A percentile compares a stretch with the other conserved stretches of the same genome.
These are phyloP conservation scores for Phytophthora melonis DNA, from an alignment of 352 stramenopile genomes.

Conservation along the genomic window DNA sequence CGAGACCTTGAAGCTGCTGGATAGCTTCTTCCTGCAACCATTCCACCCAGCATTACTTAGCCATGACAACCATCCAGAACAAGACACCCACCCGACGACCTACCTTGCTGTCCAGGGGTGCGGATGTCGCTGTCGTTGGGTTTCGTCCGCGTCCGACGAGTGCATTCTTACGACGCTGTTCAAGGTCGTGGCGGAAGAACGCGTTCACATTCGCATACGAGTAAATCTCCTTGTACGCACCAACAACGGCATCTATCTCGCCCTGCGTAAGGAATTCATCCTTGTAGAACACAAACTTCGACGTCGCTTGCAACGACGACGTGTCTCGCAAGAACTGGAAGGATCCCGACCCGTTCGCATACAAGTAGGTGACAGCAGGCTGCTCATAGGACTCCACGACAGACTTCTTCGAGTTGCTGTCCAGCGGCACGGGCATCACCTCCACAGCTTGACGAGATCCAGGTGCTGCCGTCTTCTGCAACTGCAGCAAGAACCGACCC, in stretches of 20 bases:
- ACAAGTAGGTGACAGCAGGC: slow-evolving; percentile 78
- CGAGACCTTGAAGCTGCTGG: slow-evolving; percentile 79
- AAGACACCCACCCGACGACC: background rate
- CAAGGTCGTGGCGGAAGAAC: slow-evolving; percentile 76
- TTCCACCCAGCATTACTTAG: background rate
- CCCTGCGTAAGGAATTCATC: slow-evolving; percentile 76
- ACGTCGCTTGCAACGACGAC: slow-evolving; percentile 44
- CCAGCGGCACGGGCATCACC: slow-evolving; percentile 57
- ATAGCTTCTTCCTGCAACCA: slow-evolving; percentile 77
- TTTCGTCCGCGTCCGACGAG: slow-evolving; percentile 41
- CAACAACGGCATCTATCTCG: slow-evolving; percentile 83
- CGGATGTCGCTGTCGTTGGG: slow-evolving; percentile 16
- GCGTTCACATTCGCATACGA: slow-evolving; percentile 80
- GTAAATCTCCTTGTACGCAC: slow-evolving; percentile 88
- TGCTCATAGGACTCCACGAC: slow-evolving; percentile 76
- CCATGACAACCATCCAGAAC: background rate
- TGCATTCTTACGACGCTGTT: slow-evolving; percentile 71
- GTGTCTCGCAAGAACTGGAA: slow-evolving; percentile 83
- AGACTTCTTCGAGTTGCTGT: slow-evolving; percentile 56
- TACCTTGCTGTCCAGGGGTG: slow-evolving; percentile 58
- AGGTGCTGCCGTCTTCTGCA: slow-evolving; percentile 46
- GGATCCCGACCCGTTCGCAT: slow-evolving; percentile 75
- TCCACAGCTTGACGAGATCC: slow-evolving; percentile 57
- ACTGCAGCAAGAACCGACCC: slow-evolving; percentile 66
- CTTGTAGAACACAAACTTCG: slow-evolving; percentile 89